Conservation (phyloP, 257 asterid genomes). For the Fraxinus anomala region DNA sequence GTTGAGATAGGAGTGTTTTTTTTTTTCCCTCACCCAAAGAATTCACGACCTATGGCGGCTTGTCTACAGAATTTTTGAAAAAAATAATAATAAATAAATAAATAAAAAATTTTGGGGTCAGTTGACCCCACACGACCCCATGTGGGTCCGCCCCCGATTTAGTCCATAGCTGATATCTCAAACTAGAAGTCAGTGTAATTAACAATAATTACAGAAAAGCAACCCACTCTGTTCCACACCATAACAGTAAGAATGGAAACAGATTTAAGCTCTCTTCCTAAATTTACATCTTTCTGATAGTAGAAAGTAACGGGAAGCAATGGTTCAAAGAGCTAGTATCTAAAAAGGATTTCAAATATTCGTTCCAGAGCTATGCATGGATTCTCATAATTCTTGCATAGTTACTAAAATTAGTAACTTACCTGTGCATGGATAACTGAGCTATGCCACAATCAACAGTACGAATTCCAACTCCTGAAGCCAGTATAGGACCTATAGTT, state of each 20-base stretch:
- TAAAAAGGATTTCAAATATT: neutral
- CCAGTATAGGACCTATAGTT: constrained; percentile 95
- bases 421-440: constrained; percentile 99
- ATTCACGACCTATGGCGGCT: no score
- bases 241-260: neutral
- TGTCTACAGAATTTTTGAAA: no score
- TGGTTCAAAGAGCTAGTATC: neutral
- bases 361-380: neutral
- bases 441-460: constrained; percentile 99
- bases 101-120: no score
- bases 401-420: constrained; percentile 1
- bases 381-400: neutral
- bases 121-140: no score
- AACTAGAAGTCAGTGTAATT: neutral
- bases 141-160: neutral
- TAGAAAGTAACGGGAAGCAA: neutral
- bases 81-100: no score
- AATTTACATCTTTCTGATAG: neutral
- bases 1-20: no score
- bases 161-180: neutral
- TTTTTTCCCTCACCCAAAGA: no score
- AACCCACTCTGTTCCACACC: neutral
- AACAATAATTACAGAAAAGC: neutral
- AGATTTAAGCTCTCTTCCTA: neutral
- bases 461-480: constrained; percentile 96